These are phyloP conservation scores for Saccharomyces jurei DNA, from an alignment of 805 yeast species.

Conservation along the genomic window DNA sequence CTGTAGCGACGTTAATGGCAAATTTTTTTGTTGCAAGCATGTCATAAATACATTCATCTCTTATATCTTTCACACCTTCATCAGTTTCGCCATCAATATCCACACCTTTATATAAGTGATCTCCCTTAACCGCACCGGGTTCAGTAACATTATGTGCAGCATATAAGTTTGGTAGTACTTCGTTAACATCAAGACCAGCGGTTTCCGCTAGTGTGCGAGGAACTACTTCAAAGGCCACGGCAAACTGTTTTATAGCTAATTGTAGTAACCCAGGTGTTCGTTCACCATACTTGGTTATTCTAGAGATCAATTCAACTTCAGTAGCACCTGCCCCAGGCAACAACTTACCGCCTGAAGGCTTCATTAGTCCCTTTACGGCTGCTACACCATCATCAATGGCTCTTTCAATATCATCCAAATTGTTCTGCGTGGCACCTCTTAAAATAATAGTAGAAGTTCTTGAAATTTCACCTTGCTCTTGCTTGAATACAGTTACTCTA, in stretches of 20 bases:
- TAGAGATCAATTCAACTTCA: slow-evolving; percentile 78
- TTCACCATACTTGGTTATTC: slow-evolving; percentile 80
- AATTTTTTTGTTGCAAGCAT: slow-evolving; percentile 71
- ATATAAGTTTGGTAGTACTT: slow-evolving; percentile 79
- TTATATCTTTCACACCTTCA: slow-evolving; percentile 65
- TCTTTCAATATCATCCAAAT: slow-evolving; percentile 89
- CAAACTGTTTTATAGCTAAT: slow-evolving; percentile 88
- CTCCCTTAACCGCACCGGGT: slow-evolving; percentile 12
- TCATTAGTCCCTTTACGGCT: slow-evolving; percentile 80
- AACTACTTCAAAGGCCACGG: slow-evolving; percentile 87
- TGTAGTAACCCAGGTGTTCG: slow-evolving; percentile 88
- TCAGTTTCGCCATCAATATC: slow-evolving; percentile 71
- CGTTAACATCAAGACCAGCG: slow-evolving; percentile 84
- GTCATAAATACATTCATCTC: slow-evolving; percentile 65
- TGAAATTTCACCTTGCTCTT: slow-evolving; percentile 50
- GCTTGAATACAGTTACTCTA: slow-evolving; percentile 89
- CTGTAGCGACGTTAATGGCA: slow-evolving; percentile 90
- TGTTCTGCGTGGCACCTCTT: slow-evolving; percentile 94
- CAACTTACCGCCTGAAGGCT: slow-evolving; percentile 66
- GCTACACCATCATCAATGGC: slow-evolving; percentile 96
- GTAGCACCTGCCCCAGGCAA: slow-evolving; percentile 96
- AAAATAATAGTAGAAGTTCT: slow-evolving; percentile 87
- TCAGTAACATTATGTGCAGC: slow-evolving; percentile 62
- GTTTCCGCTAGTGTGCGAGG: slow-evolving; percentile 93
- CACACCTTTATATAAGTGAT: slow-evolving; percentile 44